Evolutionary conservation across 2,329 filamentous ascomycete genomes (phyloP), one percentile per base, ranked within the genome.

Genomic region (Rugonectria rugulosa): DNA sequence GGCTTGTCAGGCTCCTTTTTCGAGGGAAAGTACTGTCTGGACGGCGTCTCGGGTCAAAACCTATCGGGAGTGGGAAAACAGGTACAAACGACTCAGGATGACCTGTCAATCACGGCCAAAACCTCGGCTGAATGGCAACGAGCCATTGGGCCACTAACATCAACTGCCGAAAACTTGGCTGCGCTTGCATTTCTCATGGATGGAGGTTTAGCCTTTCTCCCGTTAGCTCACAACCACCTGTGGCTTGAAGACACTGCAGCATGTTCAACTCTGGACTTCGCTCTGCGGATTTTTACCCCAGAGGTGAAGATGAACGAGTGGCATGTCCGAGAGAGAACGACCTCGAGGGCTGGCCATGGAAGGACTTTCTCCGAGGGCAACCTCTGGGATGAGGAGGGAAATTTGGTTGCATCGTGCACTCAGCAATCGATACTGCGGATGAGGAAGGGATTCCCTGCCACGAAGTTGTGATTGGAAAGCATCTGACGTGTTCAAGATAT

Each of bases 261-360:
- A 2, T 79, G 75, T 46, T 77, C 75, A 2, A 77, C 73, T 9
- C 61, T 83, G n/a, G 80, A 83, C 59, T 83, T 83, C 64, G 75
- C 81, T 4, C 53, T 83, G 52, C 69, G 80, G 1, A 59, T 80
- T 6, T 77, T 80, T 55, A 66, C 64, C 1, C 72, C 69, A 0
- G 70, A 73, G 0, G 51, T 79, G 1, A 70, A 79, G 46, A 8
- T 81, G 36, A 60, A 63, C 6, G 43, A 70, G 19, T 83, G 80
- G 79, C 70, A 75, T 62, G 49, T 82, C 31, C 68, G 70, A 36
- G 77, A 82, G 68, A 67, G 75, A 26, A 69, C 56, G 41, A 77
- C 75, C 1, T 64, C 67, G 9, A 68, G 68, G 1, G 80, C 67
- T 2, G 73, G 69, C 0, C 68, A 69, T 19, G 80, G 78, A 2